Base-by-base conservation (phyloP, 106 monocot genomes). In the Alisma plantagoaquatica region DNA sequence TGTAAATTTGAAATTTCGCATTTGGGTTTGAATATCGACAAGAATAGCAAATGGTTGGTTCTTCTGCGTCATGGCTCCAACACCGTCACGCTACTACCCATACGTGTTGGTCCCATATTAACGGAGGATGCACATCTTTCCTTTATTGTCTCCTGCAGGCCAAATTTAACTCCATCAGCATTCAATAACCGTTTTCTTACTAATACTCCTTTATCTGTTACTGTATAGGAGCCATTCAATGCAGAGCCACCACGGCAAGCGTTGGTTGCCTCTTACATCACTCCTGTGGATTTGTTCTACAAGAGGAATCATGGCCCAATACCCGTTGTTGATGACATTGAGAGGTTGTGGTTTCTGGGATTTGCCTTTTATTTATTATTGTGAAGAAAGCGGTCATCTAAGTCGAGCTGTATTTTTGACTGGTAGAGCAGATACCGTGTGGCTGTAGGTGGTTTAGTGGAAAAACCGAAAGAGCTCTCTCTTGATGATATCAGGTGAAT, bases 291-390 rank as follows among this genome's bases (percentile, higher is more conserved):
- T 56, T 61, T 73, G 60, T 91, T 91, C 66, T 91, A 81, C 75
- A 91, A 91, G 69, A 85, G 91, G 72, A 91, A 85, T 58, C 91
- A 91, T 78, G 91, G 91, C 21, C 91, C 91, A 17, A 85, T 91
- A 61, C 91, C 91, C 4, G 53, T 85, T 22, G 75, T 85, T 58
- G 77, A 81, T 73, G 78, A 81, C 51, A 69, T 82, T 38, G 69
- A 73, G 43, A 75, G 77, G 91, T 50, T 55, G 19, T 35, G 10
- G 22, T 16, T 10, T 44, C 29, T 60, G 12, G 14, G 12, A 11
- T 23, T 23, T n/a, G 3, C 6, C 10, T n/a, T 60, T 27, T 24
- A 28, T 27, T 60, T 38, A 38, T 14, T 38, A 7, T 7, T 38
- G 35, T 38, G 14, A 38, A 38, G 6, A 38, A 38, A 14, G 35